Conservation (phyloP, 805 yeast genomes). For the Huiozyma sinensis region DNA sequence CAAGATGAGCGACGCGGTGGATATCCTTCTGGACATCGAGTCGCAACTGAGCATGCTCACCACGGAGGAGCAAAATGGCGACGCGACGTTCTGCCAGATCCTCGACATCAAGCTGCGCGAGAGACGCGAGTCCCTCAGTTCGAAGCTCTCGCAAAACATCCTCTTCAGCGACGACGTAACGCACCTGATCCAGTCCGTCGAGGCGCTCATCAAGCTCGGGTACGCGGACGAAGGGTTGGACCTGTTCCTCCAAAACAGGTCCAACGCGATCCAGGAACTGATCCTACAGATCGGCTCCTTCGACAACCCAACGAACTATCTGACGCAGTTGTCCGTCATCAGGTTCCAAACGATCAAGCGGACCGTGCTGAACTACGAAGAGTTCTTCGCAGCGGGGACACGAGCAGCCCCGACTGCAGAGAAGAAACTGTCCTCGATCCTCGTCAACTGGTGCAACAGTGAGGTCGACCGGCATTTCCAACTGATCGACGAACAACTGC, state of each 20-base stretch:
- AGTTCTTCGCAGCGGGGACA: slow-evolving; percentile 32
- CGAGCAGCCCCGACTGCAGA: not conserved
- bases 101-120: slow-evolving; percentile 26
- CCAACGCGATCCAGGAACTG: slow-evolving; percentile 36
- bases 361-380: slow-evolving; percentile 44
- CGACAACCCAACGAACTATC: slow-evolving; percentile 48
- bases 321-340: slow-evolving; percentile 52
- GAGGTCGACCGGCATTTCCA: slow-evolving; percentile 51
- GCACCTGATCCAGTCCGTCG: slow-evolving; percentile 18
- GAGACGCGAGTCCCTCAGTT: slow-evolving; percentile 24
- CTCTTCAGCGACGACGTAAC: slow-evolving; percentile 21
- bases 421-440: slow-evolving; percentile 38
- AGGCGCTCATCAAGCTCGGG: slow-evolving; percentile 32
- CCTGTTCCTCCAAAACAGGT: slow-evolving; percentile 38
- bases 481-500: slow-evolving; percentile 54
- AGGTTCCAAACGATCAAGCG: slow-evolving; percentile 50
- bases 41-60: slow-evolving; percentile 11
- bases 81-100: slow-evolving; percentile 24
- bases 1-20: slow-evolving; percentile 37
- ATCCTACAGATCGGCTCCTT: slow-evolving; percentile 35
- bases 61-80: slow-evolving; percentile 18
- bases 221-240: slow-evolving; percentile 39
- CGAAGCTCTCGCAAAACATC: slow-evolving; percentile 29
- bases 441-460: slow-evolving; percentile 69
- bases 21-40: slow-evolving; percentile 27